These are phyloP conservation scores for Firmiana major DNA, from an alignment of 345 rosid species.

Conservation along the genomic window DNA sequence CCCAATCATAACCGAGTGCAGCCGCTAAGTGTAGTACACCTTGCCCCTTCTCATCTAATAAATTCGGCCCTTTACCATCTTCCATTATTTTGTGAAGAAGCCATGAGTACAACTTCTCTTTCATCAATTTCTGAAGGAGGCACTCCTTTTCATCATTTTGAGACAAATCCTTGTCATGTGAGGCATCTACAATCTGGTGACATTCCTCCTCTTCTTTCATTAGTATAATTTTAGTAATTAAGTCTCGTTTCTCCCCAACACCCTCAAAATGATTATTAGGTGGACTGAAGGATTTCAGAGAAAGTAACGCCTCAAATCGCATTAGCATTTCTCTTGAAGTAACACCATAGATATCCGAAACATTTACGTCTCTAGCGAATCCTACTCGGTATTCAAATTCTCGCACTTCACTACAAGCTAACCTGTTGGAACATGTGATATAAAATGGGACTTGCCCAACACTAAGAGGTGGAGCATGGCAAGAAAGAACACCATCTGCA, in stretches of 20 bases:
- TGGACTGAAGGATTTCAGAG: constrained; percentile 31
- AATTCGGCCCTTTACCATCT: constrained; percentile 71
- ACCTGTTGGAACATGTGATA: constrained; percentile 85
- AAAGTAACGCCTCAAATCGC: constrained; percentile 54
- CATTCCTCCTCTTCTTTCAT: constrained; percentile 71
- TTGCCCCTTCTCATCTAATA: constrained; percentile 70
- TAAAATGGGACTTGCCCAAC: constrained; percentile 84
- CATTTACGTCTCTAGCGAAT: constrained; percentile 39
- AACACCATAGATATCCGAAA: constrained; percentile 37
- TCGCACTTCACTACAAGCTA: constrained; percentile 90
- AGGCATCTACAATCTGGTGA: constrained; percentile 28
- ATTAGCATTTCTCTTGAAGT: constrained; percentile 37
- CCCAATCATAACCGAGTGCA: constrained; percentile 94
- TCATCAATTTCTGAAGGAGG: constrained; percentile 45
- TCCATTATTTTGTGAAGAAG: constrained; percentile 67
- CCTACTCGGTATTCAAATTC: constrained; percentile 73
- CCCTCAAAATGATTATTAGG: constrained; percentile 33
- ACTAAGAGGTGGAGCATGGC: constrained; percentile 59
- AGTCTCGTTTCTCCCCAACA: constrained; percentile 43
- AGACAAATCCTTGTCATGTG: constrained; percentile 25
- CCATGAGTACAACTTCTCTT: constrained; percentile 69
- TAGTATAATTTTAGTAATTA: constrained; percentile 49
- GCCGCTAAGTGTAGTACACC: constrained; percentile 80
- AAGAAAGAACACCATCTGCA: constrained; percentile 74
- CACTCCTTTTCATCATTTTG: constrained; percentile 31